Conservation (phyloP, 441 rosid genomes). For the Gossypium gossypioides region DNA sequence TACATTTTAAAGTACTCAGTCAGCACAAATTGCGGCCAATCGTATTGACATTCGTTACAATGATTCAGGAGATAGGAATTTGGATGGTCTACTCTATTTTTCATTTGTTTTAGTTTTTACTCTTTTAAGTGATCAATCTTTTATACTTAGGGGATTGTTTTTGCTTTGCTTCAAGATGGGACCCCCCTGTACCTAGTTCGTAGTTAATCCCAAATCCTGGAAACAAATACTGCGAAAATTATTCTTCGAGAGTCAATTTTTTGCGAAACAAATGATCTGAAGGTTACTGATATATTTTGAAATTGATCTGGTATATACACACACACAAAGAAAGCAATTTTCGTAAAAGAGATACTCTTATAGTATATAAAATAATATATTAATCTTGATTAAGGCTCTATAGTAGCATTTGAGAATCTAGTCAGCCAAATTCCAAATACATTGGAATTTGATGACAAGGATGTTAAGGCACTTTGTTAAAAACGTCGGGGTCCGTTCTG, state of each 20-base stretch:
- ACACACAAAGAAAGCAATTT: neutral
- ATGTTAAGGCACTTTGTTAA: neutral
- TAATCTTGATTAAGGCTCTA: neutral
- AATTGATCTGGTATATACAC: too few relatives aligned
- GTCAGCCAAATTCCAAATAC: neutral
- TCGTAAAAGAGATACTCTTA: neutral
- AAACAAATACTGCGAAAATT: too few relatives aligned
- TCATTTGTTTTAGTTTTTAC: neutral
- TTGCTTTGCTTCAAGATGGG: too few relatives aligned
- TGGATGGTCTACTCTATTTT: neutral
- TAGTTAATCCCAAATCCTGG: too few relatives aligned
- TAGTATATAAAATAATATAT: too few relatives aligned
- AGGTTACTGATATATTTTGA: too few relatives aligned
- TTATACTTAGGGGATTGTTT: too few relatives aligned
- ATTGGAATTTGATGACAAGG: neutral
- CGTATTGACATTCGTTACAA: neutral
- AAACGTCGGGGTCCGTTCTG: neutral
- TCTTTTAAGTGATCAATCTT: too few relatives aligned
- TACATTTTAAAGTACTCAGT: neutral
- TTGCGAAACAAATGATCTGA: too few relatives aligned
- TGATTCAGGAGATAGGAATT: neutral
- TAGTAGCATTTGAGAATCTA: neutral
- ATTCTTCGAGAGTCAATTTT: too few relatives aligned
- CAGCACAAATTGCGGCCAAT: neutral
- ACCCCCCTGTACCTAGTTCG: too few relatives aligned